Percentiles rank a stretch among this genome's conserved stretches.
Evolutionary conservation across 139 green algal species (phyloP).

Genomic region (Spirogloea muscicola): DNA sequence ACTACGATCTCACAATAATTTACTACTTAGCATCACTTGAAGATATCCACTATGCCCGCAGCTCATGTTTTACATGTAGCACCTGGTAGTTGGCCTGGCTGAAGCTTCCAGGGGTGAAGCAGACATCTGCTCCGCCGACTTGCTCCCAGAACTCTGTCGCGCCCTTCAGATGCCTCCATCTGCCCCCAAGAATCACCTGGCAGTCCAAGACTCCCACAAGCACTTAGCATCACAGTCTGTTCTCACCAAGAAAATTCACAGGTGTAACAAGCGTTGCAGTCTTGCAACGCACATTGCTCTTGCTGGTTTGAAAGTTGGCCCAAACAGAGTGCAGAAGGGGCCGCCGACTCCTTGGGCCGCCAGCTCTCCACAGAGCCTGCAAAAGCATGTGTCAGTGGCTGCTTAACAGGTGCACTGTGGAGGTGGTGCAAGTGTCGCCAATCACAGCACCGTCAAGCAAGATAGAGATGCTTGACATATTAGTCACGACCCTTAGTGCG

Average conservation of each 20-base stretch:
- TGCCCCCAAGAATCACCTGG: conserved; percentile 43
- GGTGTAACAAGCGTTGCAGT: neutral
- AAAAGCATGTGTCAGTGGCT: neutral
- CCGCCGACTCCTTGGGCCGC: neutral
- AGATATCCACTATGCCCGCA: neutral
- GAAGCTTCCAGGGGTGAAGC: conserved; percentile 61
- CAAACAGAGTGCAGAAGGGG: conserved; percentile 67
- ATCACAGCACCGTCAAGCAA: too few species aligned
- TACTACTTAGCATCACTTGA: too few species aligned
- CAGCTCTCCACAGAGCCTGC: conserved; percentile 24
- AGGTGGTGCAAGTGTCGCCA: too few species aligned
- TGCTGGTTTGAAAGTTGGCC: conserved; percentile 63
- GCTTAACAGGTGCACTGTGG: too few species aligned
- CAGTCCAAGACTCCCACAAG: neutral
- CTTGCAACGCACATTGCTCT: conserved; percentile 50
- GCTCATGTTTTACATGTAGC: neutral
- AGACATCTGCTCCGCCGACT: conserved; percentile 60
- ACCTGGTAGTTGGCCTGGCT: conserved; percentile 64
- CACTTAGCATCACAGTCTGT: neutral
- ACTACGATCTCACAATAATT: too few species aligned
- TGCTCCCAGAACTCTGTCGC: conserved; percentile 51
- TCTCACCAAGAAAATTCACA: neutral
- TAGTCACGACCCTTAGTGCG: neutral
- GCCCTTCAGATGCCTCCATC: conserved; percentile 37
- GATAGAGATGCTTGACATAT: too few species aligned